Conservation (phyloP, 805 yeast genomes). For the Pichia exigua region DNA sequence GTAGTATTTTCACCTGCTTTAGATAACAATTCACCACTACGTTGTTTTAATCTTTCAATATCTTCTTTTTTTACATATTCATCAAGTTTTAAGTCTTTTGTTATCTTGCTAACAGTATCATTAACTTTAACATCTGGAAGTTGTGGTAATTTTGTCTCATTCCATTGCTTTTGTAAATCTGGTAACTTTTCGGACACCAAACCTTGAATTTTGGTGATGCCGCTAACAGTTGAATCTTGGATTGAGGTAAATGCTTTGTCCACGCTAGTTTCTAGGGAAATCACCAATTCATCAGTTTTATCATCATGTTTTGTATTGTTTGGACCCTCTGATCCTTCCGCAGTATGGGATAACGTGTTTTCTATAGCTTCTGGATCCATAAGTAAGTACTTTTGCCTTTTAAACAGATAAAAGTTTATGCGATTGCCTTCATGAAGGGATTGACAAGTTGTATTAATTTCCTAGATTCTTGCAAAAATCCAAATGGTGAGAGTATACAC, state of each 20-base stretch:
- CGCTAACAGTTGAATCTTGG: slow-evolving; percentile 34
- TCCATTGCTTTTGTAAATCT: slow-evolving; percentile 25
- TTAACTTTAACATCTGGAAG: slow-evolving; percentile 7
- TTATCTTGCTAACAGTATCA: slow-evolving; percentile 5
- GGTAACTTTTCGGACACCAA: slow-evolving; percentile 21
- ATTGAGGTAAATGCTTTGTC: slow-evolving; percentile 35
- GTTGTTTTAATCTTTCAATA: slow-evolving; percentile 19
- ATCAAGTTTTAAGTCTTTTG: slow-evolving; percentile 13
- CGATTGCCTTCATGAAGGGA: not conserved
- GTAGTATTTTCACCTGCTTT: slow-evolving; percentile 41
- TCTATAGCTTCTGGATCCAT: slow-evolving; percentile 11
- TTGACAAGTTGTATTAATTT: not conserved
- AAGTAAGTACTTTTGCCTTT: not conserved
- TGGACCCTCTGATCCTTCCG: slow-evolving; percentile 4
- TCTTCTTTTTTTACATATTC: slow-evolving; percentile 15
- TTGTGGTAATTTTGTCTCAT: slow-evolving; percentile 13
- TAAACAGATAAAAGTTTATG: not conserved
- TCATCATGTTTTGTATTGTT: slow-evolving; percentile 20
- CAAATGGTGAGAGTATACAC: not conserved
- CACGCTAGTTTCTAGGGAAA: slow-evolving; percentile 39
- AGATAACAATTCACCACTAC: slow-evolving; percentile 20
- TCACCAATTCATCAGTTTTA: slow-evolving; percentile 51
- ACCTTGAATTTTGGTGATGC: slow-evolving; percentile 26
- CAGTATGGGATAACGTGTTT: not conserved
- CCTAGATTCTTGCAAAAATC: not conserved